Evolutionary conservation across 768 basidiomycete species (phyloP).

Genomic region (Hemileccinum rubropunctum): DNA sequence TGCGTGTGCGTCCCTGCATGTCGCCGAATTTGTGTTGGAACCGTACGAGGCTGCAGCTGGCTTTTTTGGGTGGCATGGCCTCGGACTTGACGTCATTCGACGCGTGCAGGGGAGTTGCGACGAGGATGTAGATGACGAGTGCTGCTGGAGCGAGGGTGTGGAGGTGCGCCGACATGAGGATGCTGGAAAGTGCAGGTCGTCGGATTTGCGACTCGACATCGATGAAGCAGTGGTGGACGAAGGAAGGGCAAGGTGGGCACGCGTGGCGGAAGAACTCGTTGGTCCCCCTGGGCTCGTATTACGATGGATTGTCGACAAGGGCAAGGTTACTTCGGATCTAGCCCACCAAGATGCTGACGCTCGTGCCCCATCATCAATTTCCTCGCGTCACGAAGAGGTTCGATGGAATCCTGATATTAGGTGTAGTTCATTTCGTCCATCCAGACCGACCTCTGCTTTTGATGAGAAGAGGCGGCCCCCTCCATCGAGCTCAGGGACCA

Average conservation of each 20-base stretch:
- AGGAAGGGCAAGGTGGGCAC: conserved; percentile 20
- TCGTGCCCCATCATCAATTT: too few species aligned
- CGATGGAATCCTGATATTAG: conserved; percentile 17
- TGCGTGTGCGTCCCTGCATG: conserved; percentile 1
- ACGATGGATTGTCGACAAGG: conserved; percentile 1
- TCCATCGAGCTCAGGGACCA: not conserved
- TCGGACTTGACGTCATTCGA: conserved; percentile 14
- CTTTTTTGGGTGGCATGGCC: conserved; percentile 30
- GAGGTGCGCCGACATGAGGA: too few species aligned
- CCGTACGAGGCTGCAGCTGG: conserved; percentile 28
- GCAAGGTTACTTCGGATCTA: not conserved
- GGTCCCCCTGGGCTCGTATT: conserved; percentile 15
- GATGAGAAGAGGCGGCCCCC: not conserved
- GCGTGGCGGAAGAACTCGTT: conserved; percentile 19
- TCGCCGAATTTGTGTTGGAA: conserved; percentile 21
- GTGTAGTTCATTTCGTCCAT: not conserved
- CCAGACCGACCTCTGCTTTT: not conserved
- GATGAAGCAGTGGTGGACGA: conserved; percentile 25
- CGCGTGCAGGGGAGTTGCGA: not conserved
- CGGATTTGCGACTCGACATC: conserved; percentile 10
- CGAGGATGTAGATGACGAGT: not conserved
- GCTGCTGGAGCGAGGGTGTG: not conserved
- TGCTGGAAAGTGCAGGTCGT: too few species aligned
- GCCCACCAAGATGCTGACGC: too few species aligned
- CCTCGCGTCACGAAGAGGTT: not conserved